A percentile compares a stretch with the other conserved stretches of the same genome.
Evolutionary conservation across 768 basidiomycete genomes (phyloP).

Genomic region (Phylloporus sp.): DNA sequence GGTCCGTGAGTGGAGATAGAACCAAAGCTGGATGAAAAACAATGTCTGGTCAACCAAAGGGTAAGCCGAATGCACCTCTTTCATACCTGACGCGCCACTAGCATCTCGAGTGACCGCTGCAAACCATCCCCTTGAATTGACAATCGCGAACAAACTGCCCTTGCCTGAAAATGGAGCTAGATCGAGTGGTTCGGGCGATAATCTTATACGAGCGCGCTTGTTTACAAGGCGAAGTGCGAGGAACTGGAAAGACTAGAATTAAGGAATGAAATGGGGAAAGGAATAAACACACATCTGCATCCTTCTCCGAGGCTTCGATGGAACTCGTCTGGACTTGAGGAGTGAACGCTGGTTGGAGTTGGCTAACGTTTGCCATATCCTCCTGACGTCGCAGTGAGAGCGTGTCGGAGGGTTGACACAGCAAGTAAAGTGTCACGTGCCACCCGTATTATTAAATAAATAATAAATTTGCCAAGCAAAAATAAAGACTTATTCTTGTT

Average conservation of each 20-base stretch:
- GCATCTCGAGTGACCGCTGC: constrained; percentile 48
- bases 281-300: constrained; percentile 26
- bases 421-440: background rate
- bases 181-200: constrained; percentile 52
- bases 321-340: constrained; percentile 25
- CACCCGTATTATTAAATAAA: too few relatives aligned
- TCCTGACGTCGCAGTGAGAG: background rate
- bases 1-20: constrained; percentile 55
- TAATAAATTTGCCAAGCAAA: too few relatives aligned
- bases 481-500: too few relatives aligned
- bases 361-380: constrained; percentile 31
- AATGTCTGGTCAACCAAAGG: background rate
- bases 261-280: background rate
- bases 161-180: constrained; percentile 39
- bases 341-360: constrained; percentile 23
- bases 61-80: background rate
- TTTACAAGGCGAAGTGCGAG: constrained; percentile 40
- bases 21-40: constrained; percentile 45
- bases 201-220: constrained; percentile 60
- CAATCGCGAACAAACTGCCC: constrained; percentile 53
- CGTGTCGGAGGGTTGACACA: background rate
- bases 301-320: constrained; percentile 25
- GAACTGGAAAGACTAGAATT: constrained; percentile 28
- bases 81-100: constrained; percentile 37
- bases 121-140: constrained; percentile 67